Evolutionary conservation across 2,329 filamentous ascomycete genomes (phyloP).

Genomic region (Fusarium euwallaceae): DNA sequence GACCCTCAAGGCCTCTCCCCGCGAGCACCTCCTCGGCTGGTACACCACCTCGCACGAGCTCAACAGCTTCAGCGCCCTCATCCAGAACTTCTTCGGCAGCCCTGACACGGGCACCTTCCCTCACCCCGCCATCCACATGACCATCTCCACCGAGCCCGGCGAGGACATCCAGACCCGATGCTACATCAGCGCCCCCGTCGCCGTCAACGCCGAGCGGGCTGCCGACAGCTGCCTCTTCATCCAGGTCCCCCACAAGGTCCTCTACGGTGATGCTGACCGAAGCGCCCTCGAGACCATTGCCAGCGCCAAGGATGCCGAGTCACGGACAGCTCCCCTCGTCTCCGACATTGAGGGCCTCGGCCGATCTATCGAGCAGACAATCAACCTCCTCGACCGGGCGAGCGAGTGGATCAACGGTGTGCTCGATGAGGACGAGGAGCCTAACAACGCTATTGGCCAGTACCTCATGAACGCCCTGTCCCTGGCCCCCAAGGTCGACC

Average conservation of each 20-base stretch:
- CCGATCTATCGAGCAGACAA: constrained; percentile 86
- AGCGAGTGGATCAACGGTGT: constrained; percentile 93
- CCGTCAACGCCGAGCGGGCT: constrained; percentile 93
- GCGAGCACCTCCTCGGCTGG: constrained; percentile 96
- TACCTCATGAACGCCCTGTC: constrained; percentile 95
- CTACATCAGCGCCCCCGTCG: constrained; percentile 96
- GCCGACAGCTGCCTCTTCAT: constrained; percentile 98
- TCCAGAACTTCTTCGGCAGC: constrained; percentile 98
- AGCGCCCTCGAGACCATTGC: constrained; percentile 84
- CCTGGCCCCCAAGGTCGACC: constrained; percentile 93
- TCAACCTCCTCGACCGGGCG: constrained; percentile 91
- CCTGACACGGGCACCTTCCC: constrained; percentile 98
- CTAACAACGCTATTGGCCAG: constrained; percentile 92
- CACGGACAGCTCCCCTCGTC: constrained; percentile 78
- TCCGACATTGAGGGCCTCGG: constrained; percentile 93
- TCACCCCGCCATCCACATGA: constrained; percentile 97
- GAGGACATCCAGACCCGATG: constrained; percentile 90
- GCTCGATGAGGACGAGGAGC: constrained; percentile 91
- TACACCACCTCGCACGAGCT: constrained; percentile 97
- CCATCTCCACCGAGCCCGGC: constrained; percentile 90
- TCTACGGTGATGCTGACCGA: constrained; percentile 81
- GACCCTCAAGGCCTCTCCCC: constrained; percentile 92
- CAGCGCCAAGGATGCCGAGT: constrained; percentile 82
- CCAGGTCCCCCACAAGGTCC: constrained; percentile 94
- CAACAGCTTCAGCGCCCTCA: constrained; percentile 98